Percentiles rank a stretch among this genome's conserved stretches.
Evolutionary conservation across 2,329 filamentous ascomycete genomes (phyloP).

Genomic region (Endocalyx cinctus): DNA sequence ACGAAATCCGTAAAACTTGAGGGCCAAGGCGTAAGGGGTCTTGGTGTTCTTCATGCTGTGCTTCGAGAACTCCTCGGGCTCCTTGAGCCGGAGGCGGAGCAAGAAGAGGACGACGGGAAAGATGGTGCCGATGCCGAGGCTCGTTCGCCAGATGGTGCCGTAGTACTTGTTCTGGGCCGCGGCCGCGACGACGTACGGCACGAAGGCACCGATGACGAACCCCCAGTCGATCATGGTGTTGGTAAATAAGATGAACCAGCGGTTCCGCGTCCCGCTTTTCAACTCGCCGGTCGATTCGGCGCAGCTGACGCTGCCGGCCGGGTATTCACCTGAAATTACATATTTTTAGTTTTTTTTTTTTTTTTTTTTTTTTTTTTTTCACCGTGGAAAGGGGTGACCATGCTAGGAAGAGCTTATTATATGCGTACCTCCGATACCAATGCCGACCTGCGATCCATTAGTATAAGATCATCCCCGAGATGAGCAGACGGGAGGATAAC

Average conservation of each 20-base stretch:
- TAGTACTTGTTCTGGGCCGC: conserved; percentile 58
- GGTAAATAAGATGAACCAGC: conserved; percentile 88
- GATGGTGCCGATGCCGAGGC: conserved; percentile 72
- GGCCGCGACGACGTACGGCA: conserved; percentile 60
- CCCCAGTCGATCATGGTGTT: conserved; percentile 82
- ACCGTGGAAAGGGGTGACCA: too few species aligned
- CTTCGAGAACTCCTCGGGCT: conserved; percentile 72
- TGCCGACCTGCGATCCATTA: conserved; percentile 45
- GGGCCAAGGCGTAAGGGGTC: conserved; percentile 51
- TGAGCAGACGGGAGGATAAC: conserved; percentile 9
- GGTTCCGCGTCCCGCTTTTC: conserved; percentile 74
- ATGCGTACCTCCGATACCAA: conserved; percentile 67
- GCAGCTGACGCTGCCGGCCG: conserved; percentile 76
- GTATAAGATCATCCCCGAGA: conserved; percentile 6
- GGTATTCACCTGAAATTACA: conserved; percentile 57
- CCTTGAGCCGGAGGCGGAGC: conserved; percentile 67
- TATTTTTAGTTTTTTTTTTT: conserved; percentile 7
- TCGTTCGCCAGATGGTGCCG: conserved; percentile 75
- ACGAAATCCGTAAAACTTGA: conserved; percentile 69
- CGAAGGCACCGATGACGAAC: conserved; percentile 75
- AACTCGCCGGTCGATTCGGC: conserved; percentile 83
- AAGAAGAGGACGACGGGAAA: conserved; percentile 69
- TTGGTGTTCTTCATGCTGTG: conserved; percentile 59
- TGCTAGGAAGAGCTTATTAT: too few species aligned
- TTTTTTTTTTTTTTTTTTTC: too few species aligned